Evolutionary conservation across 164 flowering plant genomes (phyloP), one percentile per base, ranked within the genome.

Genomic region (Sextonia rubra): DNA sequence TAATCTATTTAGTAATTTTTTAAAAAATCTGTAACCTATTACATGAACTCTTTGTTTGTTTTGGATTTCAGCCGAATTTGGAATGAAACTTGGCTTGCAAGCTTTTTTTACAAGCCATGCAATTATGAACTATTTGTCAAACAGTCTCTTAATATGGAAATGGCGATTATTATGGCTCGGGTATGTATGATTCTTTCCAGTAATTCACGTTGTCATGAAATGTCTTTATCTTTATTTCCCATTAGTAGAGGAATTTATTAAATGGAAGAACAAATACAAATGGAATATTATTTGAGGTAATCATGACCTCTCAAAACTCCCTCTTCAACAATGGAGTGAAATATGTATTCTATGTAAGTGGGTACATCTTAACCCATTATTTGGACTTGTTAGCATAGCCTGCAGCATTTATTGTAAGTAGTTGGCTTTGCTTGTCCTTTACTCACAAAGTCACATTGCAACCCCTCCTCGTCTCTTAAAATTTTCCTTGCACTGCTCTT

Each of bases 121-220:
- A 95, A 95, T 76, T 87, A 95, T 75, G 99, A 95, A 80, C 84
- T 95, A 62, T 95, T 95, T 80, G 99, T 95, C 77, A 93, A 95
- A 78, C 99, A 95, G 74, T 86, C 97, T 22, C 90, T 95, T 24
- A 95, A 95, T 69, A 95, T 95, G 98, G 99, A 95, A 81, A 95
- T 93, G 97, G 98, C 97, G 44, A 93, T 95, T 71, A 89, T 89
- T 79, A 95, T 90, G 94, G 99, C 99, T 67, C 87, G 92, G 97
- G 99, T 95, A 90, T 76, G 89, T 12, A 52, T 26, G 68, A 64
- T 47, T 71, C 25, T 69, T 22, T 12, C 24, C 5, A 52, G 32
- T 11, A 22, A 7, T 63, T 55, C 29, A 12, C 11, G 12, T 30
- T 30, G 23, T 49, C 11, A 14, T 72, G 74, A 12, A 64, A 29